Base-by-base conservation (phyloP, 1,284 basidiomycete species). In the Apiotrichum porosum region DNA sequence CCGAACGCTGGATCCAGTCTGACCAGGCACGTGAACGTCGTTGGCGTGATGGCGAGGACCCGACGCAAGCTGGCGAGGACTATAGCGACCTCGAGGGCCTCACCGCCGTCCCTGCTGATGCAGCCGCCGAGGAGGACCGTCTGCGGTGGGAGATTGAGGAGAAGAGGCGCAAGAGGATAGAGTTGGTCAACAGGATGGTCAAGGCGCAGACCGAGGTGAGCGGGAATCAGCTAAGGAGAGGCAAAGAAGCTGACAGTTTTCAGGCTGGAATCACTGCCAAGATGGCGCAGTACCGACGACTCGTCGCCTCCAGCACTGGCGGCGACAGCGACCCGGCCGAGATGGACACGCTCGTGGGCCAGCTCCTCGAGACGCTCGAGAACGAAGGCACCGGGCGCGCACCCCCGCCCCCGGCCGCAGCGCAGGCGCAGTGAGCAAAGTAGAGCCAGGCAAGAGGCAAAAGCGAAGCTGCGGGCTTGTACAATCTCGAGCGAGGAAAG, bases 251-350 rank as follows among this genome's bases (percentile, higher is more conserved):
- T 67, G 55, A 58, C 43, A 9, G n/a, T n/a, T 36, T 19, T 13
- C 39, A 72, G 62, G 66, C 70, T 12, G 91, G 91, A 6, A 94
- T 90, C 1, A 83, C 85, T 24, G 88, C 87, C 19, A 80, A 84
- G 53, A 91, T 95, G 81, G 79, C 81, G 2, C 86, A 92, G 58
- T 97, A 95, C 68, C 78, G 90, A 56, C 78, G 84, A 53, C 72
- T 95, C 45, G 89, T 95, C 61, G 84, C 85, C 17, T 83, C 88
- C 12, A 89, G 88, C 0, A 91, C 88, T 71, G 87, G 88, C n/a
- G 88, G 88, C 0, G 54, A 54, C 18, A 80, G 93, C n/a, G 80
- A 84, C 1, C 79, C 84, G 2, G 78, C 82, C 23, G 89, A 94
- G 58, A 85, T 95, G 26, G 91, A 95, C 61, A 80, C 81, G 52